These are phyloP conservation scores for Monilinia fructicola DNA, from an alignment of 2,329 filamentous ascomycete species.

Conservation along the genomic window DNA sequence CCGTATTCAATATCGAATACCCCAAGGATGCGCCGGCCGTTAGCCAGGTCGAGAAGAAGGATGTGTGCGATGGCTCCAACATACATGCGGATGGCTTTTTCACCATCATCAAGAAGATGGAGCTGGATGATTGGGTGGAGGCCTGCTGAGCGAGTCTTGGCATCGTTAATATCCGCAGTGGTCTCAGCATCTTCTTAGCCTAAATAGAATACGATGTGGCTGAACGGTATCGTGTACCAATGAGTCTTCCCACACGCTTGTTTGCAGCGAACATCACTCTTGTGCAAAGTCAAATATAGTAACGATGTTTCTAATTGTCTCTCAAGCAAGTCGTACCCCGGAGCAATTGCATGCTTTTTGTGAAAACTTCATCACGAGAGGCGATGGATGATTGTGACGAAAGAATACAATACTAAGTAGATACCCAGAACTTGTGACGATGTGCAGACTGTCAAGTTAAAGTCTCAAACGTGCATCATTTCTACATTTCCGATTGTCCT, in stretches of 20 bases:
- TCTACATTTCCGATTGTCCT: no score
- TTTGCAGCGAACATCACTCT: neutral
- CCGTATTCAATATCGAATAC: slow-evolving; percentile 74
- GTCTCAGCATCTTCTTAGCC: neutral
- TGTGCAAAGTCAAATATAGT: neutral
- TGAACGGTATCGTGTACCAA: slow-evolving; percentile 17
- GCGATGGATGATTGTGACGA: neutral
- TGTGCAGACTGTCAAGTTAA: neutral
- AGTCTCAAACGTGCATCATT: neutral
- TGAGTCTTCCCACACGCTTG: neutral
- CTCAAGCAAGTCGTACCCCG: neutral
- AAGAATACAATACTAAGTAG: neutral
- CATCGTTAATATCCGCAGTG: neutral
- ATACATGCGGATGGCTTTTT: slow-evolving; percentile 23
- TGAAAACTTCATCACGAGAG: no score
- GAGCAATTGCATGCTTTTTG: neutral
- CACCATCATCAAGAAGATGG: slow-evolving; percentile 27
- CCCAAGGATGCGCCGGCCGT: slow-evolving; percentile 44
- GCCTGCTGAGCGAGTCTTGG: neutral
- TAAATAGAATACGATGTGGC: slow-evolving; percentile 19
- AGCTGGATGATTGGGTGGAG: slow-evolving; percentile 29
- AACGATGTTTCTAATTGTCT: neutral
- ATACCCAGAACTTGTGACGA: neutral
- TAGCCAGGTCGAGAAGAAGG: slow-evolving; percentile 3
- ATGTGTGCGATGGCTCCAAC: slow-evolving; percentile 21